A percentile compares a stretch with the other conserved stretches of the same genome.
These are phyloP conservation scores for Pythium pectinolyticum DNA, from an alignment of 352 stramenopile genomes.

Conservation along the genomic window DNA sequence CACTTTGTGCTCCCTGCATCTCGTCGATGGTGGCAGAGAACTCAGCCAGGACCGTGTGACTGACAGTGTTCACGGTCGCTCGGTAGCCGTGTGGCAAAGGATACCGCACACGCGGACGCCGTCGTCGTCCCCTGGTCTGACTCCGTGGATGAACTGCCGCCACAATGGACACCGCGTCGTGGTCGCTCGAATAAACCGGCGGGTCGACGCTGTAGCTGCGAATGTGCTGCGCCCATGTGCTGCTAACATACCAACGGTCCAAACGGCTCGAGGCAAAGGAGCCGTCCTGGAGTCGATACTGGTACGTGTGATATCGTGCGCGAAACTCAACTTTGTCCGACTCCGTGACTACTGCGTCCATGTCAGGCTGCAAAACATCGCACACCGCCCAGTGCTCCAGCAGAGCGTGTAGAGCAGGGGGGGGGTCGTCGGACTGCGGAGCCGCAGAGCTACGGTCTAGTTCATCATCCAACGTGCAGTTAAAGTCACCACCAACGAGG, in stretches of 20 bases:
- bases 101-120: neutral
- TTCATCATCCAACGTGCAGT: neutral
- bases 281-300: neutral
- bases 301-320: slow-evolving; percentile 5
- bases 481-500: neutral
- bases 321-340: neutral
- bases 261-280: neutral
- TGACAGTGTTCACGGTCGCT: too few relatives aligned
- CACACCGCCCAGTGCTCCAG: neutral
- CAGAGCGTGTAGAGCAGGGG: neutral
- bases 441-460: neutral
- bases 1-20: neutral
- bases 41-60: neutral
- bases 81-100: slow-evolving; percentile 3
- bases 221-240: neutral
- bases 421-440: neutral
- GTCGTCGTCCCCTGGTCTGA: neutral
- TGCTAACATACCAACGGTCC: slow-evolving; percentile 10
- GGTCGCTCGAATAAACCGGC: slow-evolving; percentile 7
- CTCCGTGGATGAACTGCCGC: neutral
- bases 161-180: neutral
- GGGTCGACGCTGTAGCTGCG: neutral
- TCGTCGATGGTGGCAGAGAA: neutral
- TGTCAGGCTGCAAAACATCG: neutral
- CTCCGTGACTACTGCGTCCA: neutral